phyloP scores from a whole-genome alignment of 345 rosid species.

The Eucalyptus pauciflora region DNA sequence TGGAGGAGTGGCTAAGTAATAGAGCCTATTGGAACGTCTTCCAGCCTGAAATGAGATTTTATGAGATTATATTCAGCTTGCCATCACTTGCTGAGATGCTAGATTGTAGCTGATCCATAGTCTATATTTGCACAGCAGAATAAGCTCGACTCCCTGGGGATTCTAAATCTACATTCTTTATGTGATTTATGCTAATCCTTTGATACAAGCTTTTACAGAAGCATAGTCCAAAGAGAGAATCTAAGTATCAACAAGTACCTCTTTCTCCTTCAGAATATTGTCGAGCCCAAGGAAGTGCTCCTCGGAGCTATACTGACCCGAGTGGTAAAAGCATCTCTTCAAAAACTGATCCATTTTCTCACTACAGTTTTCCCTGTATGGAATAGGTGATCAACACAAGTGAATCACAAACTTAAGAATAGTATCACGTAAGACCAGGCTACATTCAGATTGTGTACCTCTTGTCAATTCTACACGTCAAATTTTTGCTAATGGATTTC shows the following conservation, averaged over 20 bases:
- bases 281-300: slow-evolving; percentile 29
- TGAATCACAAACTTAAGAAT: background rate
- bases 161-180: background rate
- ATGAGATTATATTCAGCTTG: background rate
- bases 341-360: slow-evolving; percentile 32
- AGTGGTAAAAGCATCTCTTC: slow-evolving; percentile 35
- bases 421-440: background rate
- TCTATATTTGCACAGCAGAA: background rate
- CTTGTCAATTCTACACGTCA: slow-evolving; percentile 38
- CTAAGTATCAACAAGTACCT: slow-evolving; percentile 5
- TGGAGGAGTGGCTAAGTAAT: slow-evolving; percentile 43
- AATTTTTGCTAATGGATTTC: slow-evolving; percentile 18
- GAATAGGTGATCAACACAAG: background rate
- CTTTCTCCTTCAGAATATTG: slow-evolving; percentile 24
- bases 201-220: background rate
- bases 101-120: background rate
- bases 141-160: background rate
- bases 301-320: slow-evolving; percentile 37
- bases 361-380: slow-evolving; percentile 23
- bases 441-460: slow-evolving; percentile 10
- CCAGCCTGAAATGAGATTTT: slow-evolving; percentile 15
- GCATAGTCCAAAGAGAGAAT: background rate
- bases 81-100: background rate
- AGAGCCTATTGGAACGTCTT: slow-evolving; percentile 33
- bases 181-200: background rate